Conservation (phyloP, 192 early-diverging fungal genomes). For the Spinellus fusiger region DNA sequence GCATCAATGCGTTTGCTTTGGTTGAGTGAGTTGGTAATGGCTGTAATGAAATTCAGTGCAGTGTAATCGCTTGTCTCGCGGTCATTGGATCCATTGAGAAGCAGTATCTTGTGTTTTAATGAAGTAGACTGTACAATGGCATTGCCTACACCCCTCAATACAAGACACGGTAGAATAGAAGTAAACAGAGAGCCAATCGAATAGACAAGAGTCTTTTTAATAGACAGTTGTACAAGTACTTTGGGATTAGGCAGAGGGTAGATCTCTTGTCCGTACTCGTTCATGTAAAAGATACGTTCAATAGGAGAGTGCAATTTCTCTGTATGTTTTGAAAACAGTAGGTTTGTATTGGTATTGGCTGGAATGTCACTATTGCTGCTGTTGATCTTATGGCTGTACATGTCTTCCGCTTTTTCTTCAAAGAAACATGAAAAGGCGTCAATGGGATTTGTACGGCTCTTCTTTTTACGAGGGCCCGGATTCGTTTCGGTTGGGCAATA, state of each 20-base stretch:
- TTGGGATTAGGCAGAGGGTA: conserved; percentile 60
- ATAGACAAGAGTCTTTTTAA: conserved; percentile 60
- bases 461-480: not conserved
- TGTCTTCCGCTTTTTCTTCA: not conserved
- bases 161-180: conserved; percentile 64
- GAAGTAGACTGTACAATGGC: conserved; percentile 50
- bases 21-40: conserved; percentile 60
- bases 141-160: conserved; percentile 60
- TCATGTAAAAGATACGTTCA: conserved; percentile 62
- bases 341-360: conserved; percentile 27
- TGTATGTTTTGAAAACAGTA: conserved; percentile 49
- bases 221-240: conserved; percentile 38
- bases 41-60: conserved; percentile 64
- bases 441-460: conserved; percentile 25
- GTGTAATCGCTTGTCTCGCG: conserved; percentile 66
- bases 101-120: conserved; percentile 56
- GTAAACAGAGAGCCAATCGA: conserved; percentile 74
- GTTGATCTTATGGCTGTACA: not conserved
- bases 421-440: conserved; percentile 27
- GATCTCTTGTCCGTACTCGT: conserved; percentile 64
- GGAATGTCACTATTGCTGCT: too few relatives aligned
- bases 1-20: conserved; percentile 28
- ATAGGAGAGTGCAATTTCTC: conserved; percentile 48
- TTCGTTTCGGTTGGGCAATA: not conserved
- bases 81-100: conserved; percentile 69